Conservation (phyloP, 2,329 filamentous ascomycete species). For the Colletotrichum sp. region DNA sequence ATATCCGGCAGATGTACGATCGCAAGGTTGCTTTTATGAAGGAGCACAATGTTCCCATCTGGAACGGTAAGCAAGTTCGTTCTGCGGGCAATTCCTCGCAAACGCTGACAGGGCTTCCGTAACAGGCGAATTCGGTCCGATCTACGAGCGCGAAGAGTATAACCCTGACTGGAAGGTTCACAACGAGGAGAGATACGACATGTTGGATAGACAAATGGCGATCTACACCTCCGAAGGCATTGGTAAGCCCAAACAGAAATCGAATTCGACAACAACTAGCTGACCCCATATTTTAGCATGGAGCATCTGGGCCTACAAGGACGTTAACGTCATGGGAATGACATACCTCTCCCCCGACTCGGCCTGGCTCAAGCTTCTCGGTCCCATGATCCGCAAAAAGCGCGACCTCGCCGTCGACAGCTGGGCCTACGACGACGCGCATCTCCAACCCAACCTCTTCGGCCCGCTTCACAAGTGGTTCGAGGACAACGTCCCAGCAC, state of each 20-base stretch:
- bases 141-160: constrained; percentile 35
- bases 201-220: constrained; percentile 51
- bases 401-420: constrained; percentile 53
- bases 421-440: constrained; percentile 49
- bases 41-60: constrained; percentile 38
- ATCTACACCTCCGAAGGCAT: constrained; percentile 44
- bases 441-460: constrained; percentile 32
- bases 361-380: constrained; percentile 52
- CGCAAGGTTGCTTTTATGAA: constrained; percentile 45
- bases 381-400: constrained; percentile 59
- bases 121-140: constrained; percentile 37
- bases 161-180: constrained; percentile 38
- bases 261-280: neutral
- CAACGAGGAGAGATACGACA: constrained; percentile 48
- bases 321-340: constrained; percentile 59
- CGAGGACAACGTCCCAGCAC: constrained; percentile 23
- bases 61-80: constrained; percentile 41
- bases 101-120: neutral
- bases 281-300: constrained; percentile 25
- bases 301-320: constrained; percentile 57
- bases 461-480: constrained; percentile 27
- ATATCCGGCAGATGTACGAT: constrained; percentile 36
- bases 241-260: neutral
- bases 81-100: neutral
- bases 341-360: constrained; percentile 47